Evolutionary conservation across 2,329 filamentous ascomycete species (phyloP).

Genomic region (Aspergillus aculeatinus): DNA sequence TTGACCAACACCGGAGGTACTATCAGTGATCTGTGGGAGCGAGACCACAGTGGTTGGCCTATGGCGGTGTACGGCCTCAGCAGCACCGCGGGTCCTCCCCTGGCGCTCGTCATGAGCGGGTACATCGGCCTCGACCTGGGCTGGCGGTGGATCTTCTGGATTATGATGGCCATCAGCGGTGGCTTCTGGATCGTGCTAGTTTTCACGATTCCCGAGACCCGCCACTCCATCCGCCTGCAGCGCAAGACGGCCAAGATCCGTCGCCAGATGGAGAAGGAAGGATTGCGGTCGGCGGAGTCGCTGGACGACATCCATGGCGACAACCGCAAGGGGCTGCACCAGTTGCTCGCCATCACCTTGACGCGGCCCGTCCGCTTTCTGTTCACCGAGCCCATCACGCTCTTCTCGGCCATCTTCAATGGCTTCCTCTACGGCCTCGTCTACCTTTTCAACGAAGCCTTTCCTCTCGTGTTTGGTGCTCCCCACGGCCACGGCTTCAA

Average conservation of each 20-base stretch:
- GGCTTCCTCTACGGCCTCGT: slow-evolving; percentile 75
- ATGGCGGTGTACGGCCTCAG: slow-evolving; percentile 39
- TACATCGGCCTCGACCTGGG: slow-evolving; percentile 29
- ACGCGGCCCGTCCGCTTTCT: slow-evolving; percentile 59
- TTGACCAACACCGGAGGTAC: slow-evolving; percentile 35
- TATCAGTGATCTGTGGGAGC: slow-evolving; percentile 34
- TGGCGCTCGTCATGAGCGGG: slow-evolving; percentile 35
- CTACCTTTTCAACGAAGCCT: slow-evolving; percentile 74
- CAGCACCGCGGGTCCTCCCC: slow-evolving; percentile 37
- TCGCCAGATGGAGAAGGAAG: slow-evolving; percentile 43
- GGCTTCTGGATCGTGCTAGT: slow-evolving; percentile 51
- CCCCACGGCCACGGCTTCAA: slow-evolving; percentile 59
- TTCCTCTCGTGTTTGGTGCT: slow-evolving; percentile 64
- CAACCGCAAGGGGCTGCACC: slow-evolving; percentile 64
- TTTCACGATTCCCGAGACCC: slow-evolving; percentile 54
- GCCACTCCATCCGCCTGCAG: slow-evolving; percentile 57
- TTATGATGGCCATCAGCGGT: slow-evolving; percentile 57
- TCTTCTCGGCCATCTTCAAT: slow-evolving; percentile 30
- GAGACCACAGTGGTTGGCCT: slow-evolving; percentile 31
- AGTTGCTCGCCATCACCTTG: slow-evolving; percentile 68
- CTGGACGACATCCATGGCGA: slow-evolving; percentile 39
- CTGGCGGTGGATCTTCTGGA: slow-evolving; percentile 59
- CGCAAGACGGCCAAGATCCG: slow-evolving; percentile 55
- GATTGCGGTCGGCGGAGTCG: slow-evolving; percentile 61
- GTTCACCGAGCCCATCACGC: slow-evolving; percentile 31